Evolutionary conservation across 2,329 filamentous ascomycete genomes (phyloP).

Genomic region (Exophiala xenobiotica): DNA sequence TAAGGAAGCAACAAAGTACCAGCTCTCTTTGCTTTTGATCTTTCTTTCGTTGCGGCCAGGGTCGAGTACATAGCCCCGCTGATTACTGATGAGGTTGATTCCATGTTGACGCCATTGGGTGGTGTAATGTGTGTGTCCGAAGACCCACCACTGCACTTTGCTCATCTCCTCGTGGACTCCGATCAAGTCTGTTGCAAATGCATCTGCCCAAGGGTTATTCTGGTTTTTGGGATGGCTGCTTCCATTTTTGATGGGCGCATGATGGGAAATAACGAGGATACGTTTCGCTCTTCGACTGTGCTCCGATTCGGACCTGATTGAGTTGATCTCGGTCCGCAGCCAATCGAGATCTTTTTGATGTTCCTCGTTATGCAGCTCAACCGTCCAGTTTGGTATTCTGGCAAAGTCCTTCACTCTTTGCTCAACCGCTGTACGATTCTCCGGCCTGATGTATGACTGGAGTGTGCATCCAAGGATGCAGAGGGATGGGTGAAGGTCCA

Average conservation of each 20-base stretch:
- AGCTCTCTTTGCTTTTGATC: neutral
- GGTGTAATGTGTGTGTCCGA: conserved; percentile 48
- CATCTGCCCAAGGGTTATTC: conserved; percentile 48
- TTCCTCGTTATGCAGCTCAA: conserved; percentile 49
- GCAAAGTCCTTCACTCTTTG: conserved; percentile 55
- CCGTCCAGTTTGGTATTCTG: conserved; percentile 54
- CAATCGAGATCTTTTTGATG: conserved; percentile 53
- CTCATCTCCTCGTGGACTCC: conserved; percentile 16
- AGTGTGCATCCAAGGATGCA: conserved; percentile 59
- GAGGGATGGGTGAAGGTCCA: conserved; percentile 38
- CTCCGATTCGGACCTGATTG: conserved; percentile 8
- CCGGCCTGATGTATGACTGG: conserved; percentile 52
- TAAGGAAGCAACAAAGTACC: too few species aligned
- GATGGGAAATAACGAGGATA: conserved; percentile 58
- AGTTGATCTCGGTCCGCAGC: conserved; percentile 45
- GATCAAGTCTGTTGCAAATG: conserved; percentile 56
- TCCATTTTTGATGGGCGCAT: conserved; percentile 53
- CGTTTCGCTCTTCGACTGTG: neutral
- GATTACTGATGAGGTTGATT: conserved; percentile 45
- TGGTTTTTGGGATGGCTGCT: conserved; percentile 53
- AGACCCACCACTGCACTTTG: conserved; percentile 44
- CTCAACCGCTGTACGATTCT: conserved; percentile 41
- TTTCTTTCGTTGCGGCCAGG: neutral
- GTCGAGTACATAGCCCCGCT: conserved; percentile 42
- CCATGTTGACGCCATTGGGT: conserved; percentile 40